These are phyloP conservation scores for Xylaria polymorpha DNA, from an alignment of 2,329 filamentous ascomycete genomes.

Conservation along the genomic window DNA sequence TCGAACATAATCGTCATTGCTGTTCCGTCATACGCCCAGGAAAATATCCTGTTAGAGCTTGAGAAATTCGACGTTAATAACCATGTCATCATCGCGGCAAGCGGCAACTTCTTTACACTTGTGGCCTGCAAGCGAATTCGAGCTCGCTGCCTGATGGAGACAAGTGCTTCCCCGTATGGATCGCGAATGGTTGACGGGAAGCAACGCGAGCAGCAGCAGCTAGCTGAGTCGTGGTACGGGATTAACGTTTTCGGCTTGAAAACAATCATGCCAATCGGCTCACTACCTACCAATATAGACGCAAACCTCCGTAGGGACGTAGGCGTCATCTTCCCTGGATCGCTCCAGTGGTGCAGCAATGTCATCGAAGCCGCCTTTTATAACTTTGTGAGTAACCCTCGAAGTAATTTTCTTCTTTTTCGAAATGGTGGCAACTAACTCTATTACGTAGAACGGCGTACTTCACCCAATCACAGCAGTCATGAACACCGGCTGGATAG, in stretches of 20 bases:
- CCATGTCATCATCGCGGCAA: conserved; percentile 32
- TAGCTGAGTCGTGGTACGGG: conserved; percentile 16
- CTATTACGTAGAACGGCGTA: conserved; percentile 31
- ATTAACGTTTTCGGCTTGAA: conserved; percentile 36
- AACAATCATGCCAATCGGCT: conserved; percentile 32
- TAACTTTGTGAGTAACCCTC: conserved; percentile 22
- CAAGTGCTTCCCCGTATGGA: conserved; percentile 33
- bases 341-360: conserved; percentile 36
- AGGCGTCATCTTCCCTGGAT: conserved; percentile 24
- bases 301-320: conserved; percentile 22
- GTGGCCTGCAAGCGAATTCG: conserved; percentile 28
- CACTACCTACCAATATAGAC: conserved; percentile 29
- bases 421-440: neutral
- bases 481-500: conserved; percentile 38
- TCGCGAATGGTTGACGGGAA: conserved; percentile 33
- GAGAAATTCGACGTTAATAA: conserved; percentile 27
- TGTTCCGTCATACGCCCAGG: conserved; percentile 35
- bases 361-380: conserved; percentile 35
- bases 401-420: neutral
- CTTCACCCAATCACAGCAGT: conserved; percentile 35
- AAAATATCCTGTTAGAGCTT: conserved; percentile 31
- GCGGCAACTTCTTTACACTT: conserved; percentile 38
- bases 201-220: conserved; percentile 5
- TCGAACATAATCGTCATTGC: conserved; percentile 32
- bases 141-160: conserved; percentile 35